These are phyloP conservation scores for Zygosaccharomyces kombuchaensis DNA, from an alignment of 805 yeast genomes.

Conservation along the genomic window DNA sequence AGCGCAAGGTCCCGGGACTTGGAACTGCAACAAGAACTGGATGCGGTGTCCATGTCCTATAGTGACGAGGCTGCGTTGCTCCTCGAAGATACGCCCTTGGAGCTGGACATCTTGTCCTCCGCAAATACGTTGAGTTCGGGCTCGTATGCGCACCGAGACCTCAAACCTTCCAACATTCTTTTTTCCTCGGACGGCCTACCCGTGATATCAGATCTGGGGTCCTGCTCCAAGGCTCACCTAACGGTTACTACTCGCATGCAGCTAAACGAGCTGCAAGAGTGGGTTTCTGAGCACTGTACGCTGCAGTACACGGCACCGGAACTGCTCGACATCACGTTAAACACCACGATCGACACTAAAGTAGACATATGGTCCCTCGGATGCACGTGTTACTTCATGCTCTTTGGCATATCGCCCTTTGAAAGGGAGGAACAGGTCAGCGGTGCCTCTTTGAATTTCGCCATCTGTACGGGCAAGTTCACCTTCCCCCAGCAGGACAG, in stretches of 20 bases:
- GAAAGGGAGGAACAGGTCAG: constrained; percentile 74
- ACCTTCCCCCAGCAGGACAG: constrained; percentile 28
- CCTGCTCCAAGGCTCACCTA: constrained; percentile 61
- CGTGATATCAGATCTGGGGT: constrained; percentile 80
- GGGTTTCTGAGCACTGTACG: constrained; percentile 72
- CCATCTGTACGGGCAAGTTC: constrained; percentile 67
- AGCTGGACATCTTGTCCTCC: constrained; percentile 15
- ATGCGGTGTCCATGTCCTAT: constrained; percentile 18
- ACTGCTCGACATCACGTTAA: constrained; percentile 68
- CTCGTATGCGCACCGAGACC: constrained; percentile 73
- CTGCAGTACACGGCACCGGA: constrained; percentile 90
- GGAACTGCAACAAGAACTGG: constrained; percentile 10
- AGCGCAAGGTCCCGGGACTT: constrained; percentile 16
- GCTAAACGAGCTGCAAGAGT: constrained; percentile 73
- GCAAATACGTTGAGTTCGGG: constrained; percentile 9
- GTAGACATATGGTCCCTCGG: constrained; percentile 93
- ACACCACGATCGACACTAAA: constrained; percentile 50
- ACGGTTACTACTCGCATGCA: constrained; percentile 55
- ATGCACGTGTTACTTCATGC: constrained; percentile 69
- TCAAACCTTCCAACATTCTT: constrained; percentile 89
- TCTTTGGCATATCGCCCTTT: constrained; percentile 82
- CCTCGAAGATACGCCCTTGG: constrained; percentile 20
- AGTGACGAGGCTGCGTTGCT: constrained; percentile 28
- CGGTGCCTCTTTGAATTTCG: constrained; percentile 78
- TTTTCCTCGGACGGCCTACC: constrained; percentile 68